These are phyloP conservation scores for Ophidiomyces ophidiicola DNA, from an alignment of 2,329 filamentous ascomycete genomes.

Conservation along the genomic window DNA sequence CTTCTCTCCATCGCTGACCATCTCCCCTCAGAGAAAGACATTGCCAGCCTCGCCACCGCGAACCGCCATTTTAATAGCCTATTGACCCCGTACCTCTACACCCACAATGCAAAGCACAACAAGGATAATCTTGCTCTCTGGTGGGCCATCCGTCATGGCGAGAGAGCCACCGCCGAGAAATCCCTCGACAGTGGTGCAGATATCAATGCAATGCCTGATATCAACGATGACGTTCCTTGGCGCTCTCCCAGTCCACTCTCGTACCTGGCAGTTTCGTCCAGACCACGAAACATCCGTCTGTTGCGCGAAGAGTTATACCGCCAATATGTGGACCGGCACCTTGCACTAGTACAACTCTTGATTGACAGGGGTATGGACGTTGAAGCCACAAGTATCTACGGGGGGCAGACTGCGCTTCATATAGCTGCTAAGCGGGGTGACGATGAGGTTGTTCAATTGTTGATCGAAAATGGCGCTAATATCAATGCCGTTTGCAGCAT, in stretches of 20 bases:
- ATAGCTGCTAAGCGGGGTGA: not conserved
- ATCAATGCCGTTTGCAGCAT: not conserved
- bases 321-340: not conserved
- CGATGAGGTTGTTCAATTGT: not conserved
- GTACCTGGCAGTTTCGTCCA: not conserved
- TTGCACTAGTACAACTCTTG: slow-evolving; percentile 5
- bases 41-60: slow-evolving; percentile 4
- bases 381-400: not conserved
- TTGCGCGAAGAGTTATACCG: not conserved
- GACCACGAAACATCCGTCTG: not conserved
- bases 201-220: not conserved
- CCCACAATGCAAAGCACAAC: slow-evolving; percentile 3
- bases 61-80: slow-evolving; percentile 6
- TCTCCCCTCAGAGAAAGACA: not conserved
- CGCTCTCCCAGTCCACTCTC: not conserved
- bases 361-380: slow-evolving; percentile 7
- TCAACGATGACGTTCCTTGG: not conserved
- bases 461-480: slow-evolving; percentile 8
- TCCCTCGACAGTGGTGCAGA: slow-evolving; percentile 7
- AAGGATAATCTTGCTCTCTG: not conserved
- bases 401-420: not conserved
- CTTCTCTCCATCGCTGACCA: slow-evolving; percentile 8
- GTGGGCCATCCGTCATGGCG: slow-evolving; percentile 3
- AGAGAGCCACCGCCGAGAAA: slow-evolving; percentile 5
- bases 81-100: slow-evolving; percentile 4